Evolutionary conservation across 305 asterid genomes (phyloP).

Genomic region (Fraxinus velutina): DNA sequence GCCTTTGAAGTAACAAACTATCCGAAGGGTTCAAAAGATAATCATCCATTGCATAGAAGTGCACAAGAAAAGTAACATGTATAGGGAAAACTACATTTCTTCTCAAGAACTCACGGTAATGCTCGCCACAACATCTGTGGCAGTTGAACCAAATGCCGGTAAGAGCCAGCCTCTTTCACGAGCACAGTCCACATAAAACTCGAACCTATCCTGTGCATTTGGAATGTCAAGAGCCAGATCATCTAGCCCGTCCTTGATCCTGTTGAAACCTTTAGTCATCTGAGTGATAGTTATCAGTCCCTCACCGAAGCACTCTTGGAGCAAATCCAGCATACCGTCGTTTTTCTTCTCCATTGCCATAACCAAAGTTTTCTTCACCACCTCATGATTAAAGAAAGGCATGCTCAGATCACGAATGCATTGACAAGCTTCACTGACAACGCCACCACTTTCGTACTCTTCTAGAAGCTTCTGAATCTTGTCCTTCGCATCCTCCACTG

Average conservation of each 20-base stretch:
- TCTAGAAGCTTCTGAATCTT: constrained; percentile 90
- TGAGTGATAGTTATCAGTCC: constrained; percentile 88
- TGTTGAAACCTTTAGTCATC: constrained; percentile 85
- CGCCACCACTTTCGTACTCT: constrained; percentile 92
- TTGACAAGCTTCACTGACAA: constrained; percentile 73
- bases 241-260: constrained; percentile 85
- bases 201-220: constrained; percentile 71
- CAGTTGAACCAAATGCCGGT: constrained; percentile 34
- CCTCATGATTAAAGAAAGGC: constrained; percentile 95
- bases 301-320: constrained; percentile 72
- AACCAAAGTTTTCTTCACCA: constrained; percentile 86
- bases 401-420: constrained; percentile 84
- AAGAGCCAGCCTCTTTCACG: constrained; percentile 62
- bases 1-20: not conserved
- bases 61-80: constrained; percentile 15
- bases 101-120: constrained; percentile 28
- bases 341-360: constrained; percentile 99
- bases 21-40: constrained; percentile 5
- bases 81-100: constrained; percentile 15
- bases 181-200: constrained; percentile 53
- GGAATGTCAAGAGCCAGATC: constrained; percentile 96
- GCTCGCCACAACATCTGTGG: constrained; percentile 16
- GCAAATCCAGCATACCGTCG: constrained; percentile 75
- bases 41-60: constrained; percentile 4
- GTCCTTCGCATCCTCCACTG: constrained; percentile 97